Percentiles rank a stretch among this genome's conserved stretches.
Conservation (phyloP, 805 yeast genomes). For the Tetrapisispora arboricola region DNA sequence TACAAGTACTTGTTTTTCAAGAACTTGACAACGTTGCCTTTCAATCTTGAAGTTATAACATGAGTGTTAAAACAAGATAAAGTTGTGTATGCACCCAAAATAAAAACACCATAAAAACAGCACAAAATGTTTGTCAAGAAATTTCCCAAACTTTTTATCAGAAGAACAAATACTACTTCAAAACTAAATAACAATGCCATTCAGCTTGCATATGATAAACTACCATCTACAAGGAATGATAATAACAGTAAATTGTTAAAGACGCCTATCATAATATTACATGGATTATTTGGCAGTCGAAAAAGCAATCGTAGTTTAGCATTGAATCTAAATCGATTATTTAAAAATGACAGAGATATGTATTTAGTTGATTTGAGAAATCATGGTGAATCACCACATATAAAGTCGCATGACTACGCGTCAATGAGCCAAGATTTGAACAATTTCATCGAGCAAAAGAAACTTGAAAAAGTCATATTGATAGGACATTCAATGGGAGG, state of each 20-base stretch:
- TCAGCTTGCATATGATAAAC: neutral
- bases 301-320: slow-evolving; percentile 77
- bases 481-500: slow-evolving; percentile 92
- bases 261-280: slow-evolving; percentile 51
- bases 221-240: neutral
- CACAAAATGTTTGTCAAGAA: too few species aligned
- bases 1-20: too few species aligned
- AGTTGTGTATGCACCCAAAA: neutral
- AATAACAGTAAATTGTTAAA: neutral
- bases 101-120: neutral
- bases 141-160: neutral
- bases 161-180: neutral
- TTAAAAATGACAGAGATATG: slow-evolving; percentile 41
- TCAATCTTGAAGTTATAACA: too few species aligned
- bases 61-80: too few species aligned
- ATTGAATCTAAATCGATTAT: slow-evolving; percentile 37
- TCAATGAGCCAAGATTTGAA: slow-evolving; percentile 83
- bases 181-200: too few species aligned
- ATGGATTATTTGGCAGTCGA: slow-evolving; percentile 83
- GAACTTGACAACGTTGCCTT: too few species aligned
- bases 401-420: slow-evolving; percentile 61
- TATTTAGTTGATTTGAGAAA: slow-evolving; percentile 73
- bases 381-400: slow-evolving; percentile 87
- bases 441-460: slow-evolving; percentile 44
- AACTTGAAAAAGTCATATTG: slow-evolving; percentile 40